Percentiles rank a stretch among this genome's conserved stretches.
Evolutionary conservation across 345 rosid genomes (phyloP).

Genomic region (Eucalyptus erythrocorys): DNA sequence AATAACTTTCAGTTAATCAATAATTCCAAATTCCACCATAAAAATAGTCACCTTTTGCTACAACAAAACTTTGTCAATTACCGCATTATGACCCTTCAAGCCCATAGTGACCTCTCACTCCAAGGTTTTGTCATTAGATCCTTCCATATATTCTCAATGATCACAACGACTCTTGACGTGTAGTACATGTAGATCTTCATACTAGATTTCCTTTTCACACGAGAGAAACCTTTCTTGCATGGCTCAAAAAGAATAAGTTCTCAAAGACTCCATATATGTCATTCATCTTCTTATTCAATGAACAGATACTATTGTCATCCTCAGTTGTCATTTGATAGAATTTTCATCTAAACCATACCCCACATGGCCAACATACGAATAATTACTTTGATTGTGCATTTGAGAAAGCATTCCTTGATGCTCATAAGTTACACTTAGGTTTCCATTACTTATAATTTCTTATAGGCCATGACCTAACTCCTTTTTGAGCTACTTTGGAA

Average conservation of each 20-base stretch:
- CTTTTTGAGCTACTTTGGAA: background rate
- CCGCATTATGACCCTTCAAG: fast-evolving
- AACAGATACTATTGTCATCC: background rate
- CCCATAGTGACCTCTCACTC: too few species aligned
- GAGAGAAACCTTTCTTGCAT: background rate
- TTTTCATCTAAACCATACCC: background rate
- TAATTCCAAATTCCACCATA: too few species aligned
- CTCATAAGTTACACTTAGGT: slow-evolving; percentile 20
- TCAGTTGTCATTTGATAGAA: background rate
- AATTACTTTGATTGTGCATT: slow-evolving; percentile 22
- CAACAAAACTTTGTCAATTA: too few species aligned
- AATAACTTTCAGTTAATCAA: too few species aligned
- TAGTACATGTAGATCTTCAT: background rate
- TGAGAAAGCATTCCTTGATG: slow-evolving; percentile 29
- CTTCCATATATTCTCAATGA: too few species aligned
- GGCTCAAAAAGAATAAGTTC: background rate
- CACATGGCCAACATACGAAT: background rate
- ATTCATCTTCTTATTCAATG: too few species aligned
- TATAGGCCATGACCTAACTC: background rate
- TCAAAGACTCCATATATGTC: background rate
- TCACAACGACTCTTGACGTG: background rate
- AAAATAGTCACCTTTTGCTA: too few species aligned
- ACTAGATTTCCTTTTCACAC: background rate
- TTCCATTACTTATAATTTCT: background rate
- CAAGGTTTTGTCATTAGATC: too few species aligned